Base-by-base conservation (phyloP, 1,284 basidiomycete genomes). In the Malassezia cuniculi region DNA sequence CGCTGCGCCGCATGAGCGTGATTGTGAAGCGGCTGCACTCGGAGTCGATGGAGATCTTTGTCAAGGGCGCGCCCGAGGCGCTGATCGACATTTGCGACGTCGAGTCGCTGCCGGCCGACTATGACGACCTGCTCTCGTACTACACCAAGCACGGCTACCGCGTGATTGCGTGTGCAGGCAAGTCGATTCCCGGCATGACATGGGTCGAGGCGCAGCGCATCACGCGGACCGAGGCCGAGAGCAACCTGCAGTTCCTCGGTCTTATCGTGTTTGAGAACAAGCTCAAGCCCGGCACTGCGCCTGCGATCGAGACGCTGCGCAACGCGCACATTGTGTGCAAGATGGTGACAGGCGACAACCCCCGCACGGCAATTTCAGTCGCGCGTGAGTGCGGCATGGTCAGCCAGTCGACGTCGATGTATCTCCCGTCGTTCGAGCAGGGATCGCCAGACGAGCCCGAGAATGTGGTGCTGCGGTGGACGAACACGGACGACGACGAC, bases 231-330 rank as follows among this genome's bases (percentile, higher is more conserved):
- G 84, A 90, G 69, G 90, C 87, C 14, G 93, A 99, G 67, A 83
- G 80, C 9, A 78, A 78, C 27, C 73, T 99, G 7, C 80, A 79
- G 34, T 99, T 99, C 72, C 75, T 97, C 10, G 93, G 93, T 5
- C 73, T 99, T 30, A 82, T 97, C 62, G 89, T 99, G 40, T 99
- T 99, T 61, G 93, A 99, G 69, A 99, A 99, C 73, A 87, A 94
- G 71, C 74, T 99, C 49, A 99, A 99, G 68, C 78, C 83, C 5
- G 87, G 82, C 7, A 94, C 93, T 0, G 74, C 84, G 0, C 83
- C 86, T 14, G 86, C 85, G 15, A 94, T 99, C 42, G 82, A 85
- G 48, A 81, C 80, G 1, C 75, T 99, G 12, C 79, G 85, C 40
- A 74, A 77, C 8, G 93, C 93, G 0, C 85, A 94, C 70, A 74